Conservation (phyloP, 805 yeast genomes). For the Cyberlindnera mycetangii region DNA sequence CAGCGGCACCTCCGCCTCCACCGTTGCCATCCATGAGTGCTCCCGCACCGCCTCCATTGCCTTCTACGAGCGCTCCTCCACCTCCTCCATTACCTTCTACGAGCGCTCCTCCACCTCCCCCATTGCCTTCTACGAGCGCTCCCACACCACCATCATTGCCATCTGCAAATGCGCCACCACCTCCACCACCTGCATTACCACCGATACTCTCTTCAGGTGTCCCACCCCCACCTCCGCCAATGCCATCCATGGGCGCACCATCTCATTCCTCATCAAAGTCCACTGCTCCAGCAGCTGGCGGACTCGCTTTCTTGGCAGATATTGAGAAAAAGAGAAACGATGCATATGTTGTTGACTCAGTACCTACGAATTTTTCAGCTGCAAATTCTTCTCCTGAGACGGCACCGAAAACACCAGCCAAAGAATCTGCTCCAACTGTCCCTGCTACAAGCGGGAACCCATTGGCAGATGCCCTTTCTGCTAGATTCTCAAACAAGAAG, state of each 20-base stretch:
- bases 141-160: constrained; percentile 27
- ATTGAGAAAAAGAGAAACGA: constrained; percentile 56
- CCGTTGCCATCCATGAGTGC: constrained; percentile 24
- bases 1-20: constrained; percentile 28
- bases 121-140: constrained; percentile 22
- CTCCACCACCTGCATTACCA: constrained; percentile 32
- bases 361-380: constrained; percentile 26
- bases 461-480: constrained; percentile 18
- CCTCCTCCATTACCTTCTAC: constrained; percentile 29
- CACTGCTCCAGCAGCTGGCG: constrained; percentile 31
- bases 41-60: constrained; percentile 21
- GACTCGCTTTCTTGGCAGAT: constrained; percentile 57
- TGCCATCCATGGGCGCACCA: constrained; percentile 19
- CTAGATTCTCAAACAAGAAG: constrained; percentile 15
- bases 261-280: constrained; percentile 14
- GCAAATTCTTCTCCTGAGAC: constrained; percentile 23
- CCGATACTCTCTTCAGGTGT: constrained; percentile 5
- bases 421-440: constrained; percentile 23
- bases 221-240: constrained; percentile 32
- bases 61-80: constrained; percentile 28
- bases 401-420: constrained; percentile 24
- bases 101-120: constrained; percentile 12
- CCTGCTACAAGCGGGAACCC: constrained; percentile 17
- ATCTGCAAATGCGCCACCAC: constrained; percentile 10
- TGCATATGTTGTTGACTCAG: constrained; percentile 43